Conservation (phyloP, 75 land plant genomes). For the Gnetum montanum region DNA sequence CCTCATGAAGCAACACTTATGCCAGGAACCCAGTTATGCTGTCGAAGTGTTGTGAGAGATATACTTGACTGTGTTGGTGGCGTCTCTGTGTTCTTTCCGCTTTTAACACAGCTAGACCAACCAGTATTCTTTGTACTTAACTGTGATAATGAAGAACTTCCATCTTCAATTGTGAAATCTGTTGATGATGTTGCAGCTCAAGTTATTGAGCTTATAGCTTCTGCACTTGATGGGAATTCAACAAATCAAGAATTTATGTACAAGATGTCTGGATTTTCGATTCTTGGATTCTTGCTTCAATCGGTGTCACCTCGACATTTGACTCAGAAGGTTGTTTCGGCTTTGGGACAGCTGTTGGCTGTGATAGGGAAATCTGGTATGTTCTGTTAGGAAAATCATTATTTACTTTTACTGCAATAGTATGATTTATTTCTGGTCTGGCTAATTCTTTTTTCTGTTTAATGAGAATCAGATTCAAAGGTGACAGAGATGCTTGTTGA, state of each 20-base stretch:
- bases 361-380: conserved; percentile 62
- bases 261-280: conserved; percentile 64
- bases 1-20: conserved; percentile 51
- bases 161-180: conserved; percentile 13
- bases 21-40: conserved; percentile 81
- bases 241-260: conserved; percentile 86
- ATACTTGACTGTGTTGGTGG: conserved; percentile 96
- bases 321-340: conserved; percentile 51
- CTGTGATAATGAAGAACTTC: conserved; percentile 3
- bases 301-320: conserved; percentile 78
- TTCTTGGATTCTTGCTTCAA: conserved; percentile 82
- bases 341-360: conserved; percentile 53
- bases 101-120: conserved; percentile 62
- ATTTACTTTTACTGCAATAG: not conserved
- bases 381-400: not conserved
- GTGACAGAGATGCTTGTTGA: conserved; percentile 58
- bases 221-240: conserved; percentile 60
- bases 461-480: conserved; percentile 21
- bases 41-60: conserved; percentile 65
- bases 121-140: conserved; percentile 11
- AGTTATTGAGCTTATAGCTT: conserved; percentile 75
- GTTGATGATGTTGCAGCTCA: conserved; percentile 64
- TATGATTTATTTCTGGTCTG: not conserved
- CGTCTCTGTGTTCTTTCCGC: conserved; percentile 87
- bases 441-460: not conserved